Evolutionary conservation across 371 early-diverging fungal genomes (phyloP).

Genomic region (Mycotypha africana): DNA sequence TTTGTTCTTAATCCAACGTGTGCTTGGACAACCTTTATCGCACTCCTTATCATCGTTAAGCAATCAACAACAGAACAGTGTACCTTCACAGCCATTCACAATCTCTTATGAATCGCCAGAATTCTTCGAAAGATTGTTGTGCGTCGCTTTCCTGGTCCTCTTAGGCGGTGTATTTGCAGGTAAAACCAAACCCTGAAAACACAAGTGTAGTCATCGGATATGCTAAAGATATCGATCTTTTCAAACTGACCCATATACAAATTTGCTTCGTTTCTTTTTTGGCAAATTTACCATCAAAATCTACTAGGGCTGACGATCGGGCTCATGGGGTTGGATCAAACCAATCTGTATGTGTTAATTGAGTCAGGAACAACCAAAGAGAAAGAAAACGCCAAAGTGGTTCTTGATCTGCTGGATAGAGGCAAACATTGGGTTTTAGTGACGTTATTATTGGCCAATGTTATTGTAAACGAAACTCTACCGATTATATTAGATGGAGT

Average conservation of each 20-base stretch:
- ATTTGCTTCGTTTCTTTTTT: no score
- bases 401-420: slow-evolving; percentile 61
- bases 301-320: slow-evolving; percentile 78
- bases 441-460: slow-evolving; percentile 86
- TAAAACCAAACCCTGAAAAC: no score
- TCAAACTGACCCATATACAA: no score
- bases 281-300: no score
- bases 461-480: slow-evolving; percentile 89
- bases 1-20: no score
- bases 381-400: slow-evolving; percentile 59
- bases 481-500: slow-evolving; percentile 86
- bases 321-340: slow-evolving; percentile 71
- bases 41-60: no score
- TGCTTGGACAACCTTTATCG: no score
- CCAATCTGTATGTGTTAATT: slow-evolving; percentile 62
- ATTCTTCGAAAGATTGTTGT: slow-evolving; percentile 38
- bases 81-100: no score
- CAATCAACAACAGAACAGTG: no score
- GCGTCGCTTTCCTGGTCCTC: slow-evolving; percentile 51
- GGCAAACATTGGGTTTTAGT: slow-evolving; percentile 83
- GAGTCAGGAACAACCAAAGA: slow-evolving; percentile 65
- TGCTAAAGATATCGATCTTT: no score
- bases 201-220: no score
- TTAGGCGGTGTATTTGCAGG: slow-evolving; percentile 75
- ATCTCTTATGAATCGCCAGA: slow-evolving; percentile 16